Evolutionary conservation across 2,329 filamentous ascomycete species (phyloP).

Genomic region (Ceratocystis ficicola): DNA sequence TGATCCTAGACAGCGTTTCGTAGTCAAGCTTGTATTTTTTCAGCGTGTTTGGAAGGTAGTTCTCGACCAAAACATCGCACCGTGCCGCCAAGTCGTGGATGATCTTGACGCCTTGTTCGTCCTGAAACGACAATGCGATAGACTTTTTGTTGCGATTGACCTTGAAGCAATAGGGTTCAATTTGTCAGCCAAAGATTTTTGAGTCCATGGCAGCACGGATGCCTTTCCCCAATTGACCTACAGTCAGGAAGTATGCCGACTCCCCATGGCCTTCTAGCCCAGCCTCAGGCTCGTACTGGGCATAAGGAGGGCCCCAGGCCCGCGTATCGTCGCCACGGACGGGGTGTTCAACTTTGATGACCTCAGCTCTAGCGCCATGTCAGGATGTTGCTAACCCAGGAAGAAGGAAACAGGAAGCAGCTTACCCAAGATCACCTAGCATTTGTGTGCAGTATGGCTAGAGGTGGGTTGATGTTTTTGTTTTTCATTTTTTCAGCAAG

Average conservation of each 20-base stretch:
- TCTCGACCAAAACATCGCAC: constrained; percentile 90
- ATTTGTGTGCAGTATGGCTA: constrained; percentile 98
- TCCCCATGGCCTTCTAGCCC: constrained; percentile 62
- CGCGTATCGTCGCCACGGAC: constrained; percentile 83
- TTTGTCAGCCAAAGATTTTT: neutral
- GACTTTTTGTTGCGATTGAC: constrained; percentile 97
- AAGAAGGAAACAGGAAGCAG: neutral
- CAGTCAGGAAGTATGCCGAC: constrained; percentile 85
- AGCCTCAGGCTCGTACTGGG: constrained; percentile 54
- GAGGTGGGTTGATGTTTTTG: neutral
- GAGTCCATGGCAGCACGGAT: neutral
- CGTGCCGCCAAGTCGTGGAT: constrained; percentile 72
- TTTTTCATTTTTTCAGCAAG: constrained; percentile 12
- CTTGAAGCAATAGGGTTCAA: constrained; percentile 34
- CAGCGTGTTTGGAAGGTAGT: constrained; percentile 81
- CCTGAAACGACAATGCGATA: constrained; percentile 78
- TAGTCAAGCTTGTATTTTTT: constrained; percentile 91
- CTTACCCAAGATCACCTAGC: constrained; percentile 85
- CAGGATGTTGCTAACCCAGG: neutral
- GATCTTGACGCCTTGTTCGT: constrained; percentile 70
- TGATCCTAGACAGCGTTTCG: constrained; percentile 64
- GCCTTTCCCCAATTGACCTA: constrained; percentile 32
- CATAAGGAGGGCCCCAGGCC: constrained; percentile 93
- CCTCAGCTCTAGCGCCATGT: constrained; percentile 55
- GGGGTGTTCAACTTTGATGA: constrained; percentile 96